Base-by-base conservation (phyloP, 1,139 yeast genomes). In the Nakaseomyces uthaithaninus region DNA sequence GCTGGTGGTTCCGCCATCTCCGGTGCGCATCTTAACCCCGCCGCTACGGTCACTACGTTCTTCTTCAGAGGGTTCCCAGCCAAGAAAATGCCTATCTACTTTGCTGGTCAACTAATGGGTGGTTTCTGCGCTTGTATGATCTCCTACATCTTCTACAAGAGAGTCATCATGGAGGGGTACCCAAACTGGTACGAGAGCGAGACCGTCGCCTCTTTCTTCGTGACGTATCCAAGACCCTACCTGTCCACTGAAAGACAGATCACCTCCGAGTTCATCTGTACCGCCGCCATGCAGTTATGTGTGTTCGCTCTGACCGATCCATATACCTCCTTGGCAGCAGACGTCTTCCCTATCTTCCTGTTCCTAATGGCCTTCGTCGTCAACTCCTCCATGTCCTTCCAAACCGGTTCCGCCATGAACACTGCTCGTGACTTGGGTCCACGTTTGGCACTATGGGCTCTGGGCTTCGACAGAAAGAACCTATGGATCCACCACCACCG, bases 361-460 rank as follows among this genome's bases (percentile, higher is more conserved):
- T 67, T 68, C 49, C 51, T 71, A 38, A 54, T 69, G 42, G 67
- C 70, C 42, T 66, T 60, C 41, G 65, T 65, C 36, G 54, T 71
- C 36, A 74, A 72, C 50, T 64, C 71, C 12, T 54, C 70, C 14
- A 61, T 67, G 44, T 72, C 74, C 36, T 69, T 63, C 57, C 72
- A 69, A 53, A 72, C 76, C 17, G 75, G 75, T 28, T 69, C 70
- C 49, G 75, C 75, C 36, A 57, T 72, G 48, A 71, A 71, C 55
- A 59, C 68, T 45, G 76, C 76, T 20, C 68, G 77, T 60, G 77
- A 72, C 56, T 61, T 70, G 42, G 74, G 72, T 30, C 76, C 77
- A 44, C 60, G 77, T 50, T 52, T 71, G 34, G 74, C 74, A 24
- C 55, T 72, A 22, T 60, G 59, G 36, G 57, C 68, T 36, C 60